Conservation (phyloP, 345 rosid species). For the Pistacia vera region DNA sequence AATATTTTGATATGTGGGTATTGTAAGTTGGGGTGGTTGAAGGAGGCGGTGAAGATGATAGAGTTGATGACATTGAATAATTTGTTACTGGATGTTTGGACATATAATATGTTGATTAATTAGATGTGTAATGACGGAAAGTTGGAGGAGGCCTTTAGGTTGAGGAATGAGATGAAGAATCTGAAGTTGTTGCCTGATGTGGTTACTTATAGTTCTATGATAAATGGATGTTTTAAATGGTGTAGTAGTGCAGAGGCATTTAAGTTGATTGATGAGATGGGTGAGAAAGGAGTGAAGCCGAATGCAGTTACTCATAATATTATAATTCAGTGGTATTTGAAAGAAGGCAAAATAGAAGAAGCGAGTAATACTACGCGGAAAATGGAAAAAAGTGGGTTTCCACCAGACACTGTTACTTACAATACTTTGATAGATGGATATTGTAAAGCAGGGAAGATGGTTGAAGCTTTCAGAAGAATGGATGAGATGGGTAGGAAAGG, state of each 20-base stretch:
- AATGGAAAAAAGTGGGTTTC: constrained; percentile 63
- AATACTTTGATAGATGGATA: constrained; percentile 66
- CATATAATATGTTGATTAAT: constrained; percentile 66
- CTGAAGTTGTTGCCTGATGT: constrained; percentile 69
- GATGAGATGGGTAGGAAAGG: constrained; percentile 72
- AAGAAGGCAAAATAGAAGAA: constrained; percentile 73
- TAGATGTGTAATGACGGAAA: constrained; percentile 61
- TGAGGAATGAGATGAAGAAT: constrained; percentile 70
- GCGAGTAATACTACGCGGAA: constrained; percentile 43
- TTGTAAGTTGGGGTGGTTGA: constrained; percentile 72
- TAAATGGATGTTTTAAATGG: constrained; percentile 67
- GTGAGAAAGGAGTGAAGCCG: constrained; percentile 52
- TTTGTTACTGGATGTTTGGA: constrained; percentile 62
- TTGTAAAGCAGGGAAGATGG: constrained; percentile 64
- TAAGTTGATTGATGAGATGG: constrained; percentile 66
- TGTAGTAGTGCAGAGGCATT: constrained; percentile 49
- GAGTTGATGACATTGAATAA: constrained; percentile 68
- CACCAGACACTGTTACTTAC: constrained; percentile 65
- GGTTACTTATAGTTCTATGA: constrained; percentile 78
- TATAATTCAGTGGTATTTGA: constrained; percentile 65
- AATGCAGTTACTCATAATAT: constrained; percentile 67
- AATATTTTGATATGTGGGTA: constrained; percentile 69
- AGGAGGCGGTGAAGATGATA: constrained; percentile 67
- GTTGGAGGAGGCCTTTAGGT: constrained; percentile 57
- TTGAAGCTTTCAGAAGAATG: constrained; percentile 67